Base-by-base conservation (phyloP, 257 asterid genomes). In the Solanum chiquidenum region DNA sequence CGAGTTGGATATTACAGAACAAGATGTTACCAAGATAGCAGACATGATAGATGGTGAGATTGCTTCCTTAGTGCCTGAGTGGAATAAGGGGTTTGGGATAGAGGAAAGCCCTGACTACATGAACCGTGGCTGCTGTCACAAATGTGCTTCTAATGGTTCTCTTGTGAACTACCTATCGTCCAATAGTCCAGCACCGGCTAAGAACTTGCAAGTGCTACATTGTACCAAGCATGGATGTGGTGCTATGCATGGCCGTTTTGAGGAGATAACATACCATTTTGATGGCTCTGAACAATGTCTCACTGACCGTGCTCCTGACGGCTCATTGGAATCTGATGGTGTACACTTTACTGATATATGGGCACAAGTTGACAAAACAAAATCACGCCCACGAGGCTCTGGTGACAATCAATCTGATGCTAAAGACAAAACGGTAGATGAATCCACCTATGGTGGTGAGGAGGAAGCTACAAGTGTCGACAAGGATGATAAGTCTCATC, bases 1-100 rank as follows among this genome's bases (percentile, higher is more conserved):
- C 2, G 99, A 96, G 93, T 35, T 96, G 91, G 98, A 95, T 91
- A 93, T 96, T 77, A 95, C 94, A 0, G 96, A 96, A 80, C 98
- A 95, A 90, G 98, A 95, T 21, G 96, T 94, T 90, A 92, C 92
- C 16, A 93, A 92, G 84, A 96, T 96, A 90, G 96, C 98, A 27
- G 94, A 92, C 34, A 95, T 94, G 98, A 96, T 96, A 3, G 98
- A 96, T 49, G 92, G 92, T 7, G 98, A 96, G 74, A 94, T 96
- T 37, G 89, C 91, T 76, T 92, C 92, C 72, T 82, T 96, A 88
- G 95, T 95, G 18, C 99, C 98, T 0, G 98, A 93, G 4, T 95
- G 99, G 99, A 91, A 89, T 74, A 88, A 52, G n/a, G 94, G 94
- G 5, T 82, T 87, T n/a, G 91, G 83, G n/a, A 12, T 62, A 9